phyloP scores from a whole-genome alignment of 73 alveolate species.

The Stentor roeselii region DNA sequence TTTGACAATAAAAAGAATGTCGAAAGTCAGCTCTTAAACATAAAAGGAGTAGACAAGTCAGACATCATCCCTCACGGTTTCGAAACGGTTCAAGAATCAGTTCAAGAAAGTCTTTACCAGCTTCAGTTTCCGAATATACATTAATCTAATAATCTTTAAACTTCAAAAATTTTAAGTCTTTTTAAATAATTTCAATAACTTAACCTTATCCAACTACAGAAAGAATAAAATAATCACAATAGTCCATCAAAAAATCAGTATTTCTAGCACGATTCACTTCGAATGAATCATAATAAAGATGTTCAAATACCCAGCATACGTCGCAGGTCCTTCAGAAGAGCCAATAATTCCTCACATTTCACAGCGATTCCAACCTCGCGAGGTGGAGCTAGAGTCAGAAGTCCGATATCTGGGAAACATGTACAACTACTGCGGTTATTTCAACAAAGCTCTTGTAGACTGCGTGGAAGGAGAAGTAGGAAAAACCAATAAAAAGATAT shows the following conservation, averaged over 20 bases:
- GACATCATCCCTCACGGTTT: background rate
- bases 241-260: no score
- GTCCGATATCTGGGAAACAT: conserved; percentile 11
- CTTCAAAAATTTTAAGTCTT: no score
- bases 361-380: background rate
- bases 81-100: background rate
- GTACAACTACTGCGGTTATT: conserved; percentile 15
- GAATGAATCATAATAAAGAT: no score
- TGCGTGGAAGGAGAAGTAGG: conserved; percentile 12
- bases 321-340: background rate
- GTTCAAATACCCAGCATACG: background rate
- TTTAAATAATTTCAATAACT: no score
- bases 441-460: background rate
- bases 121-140: background rate
- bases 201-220: no score
- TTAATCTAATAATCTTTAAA: no score
- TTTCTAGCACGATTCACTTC: no score
- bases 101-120: background rate
- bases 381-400: background rate
- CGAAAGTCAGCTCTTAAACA: background rate
- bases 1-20: background rate
- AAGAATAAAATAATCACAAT: no score
- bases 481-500: background rate
- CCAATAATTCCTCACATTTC: conserved; percentile 11
- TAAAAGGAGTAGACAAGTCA: background rate